Conservation (phyloP, 2,329 filamentous ascomycete genomes). For the Monilinia fructigena region DNA sequence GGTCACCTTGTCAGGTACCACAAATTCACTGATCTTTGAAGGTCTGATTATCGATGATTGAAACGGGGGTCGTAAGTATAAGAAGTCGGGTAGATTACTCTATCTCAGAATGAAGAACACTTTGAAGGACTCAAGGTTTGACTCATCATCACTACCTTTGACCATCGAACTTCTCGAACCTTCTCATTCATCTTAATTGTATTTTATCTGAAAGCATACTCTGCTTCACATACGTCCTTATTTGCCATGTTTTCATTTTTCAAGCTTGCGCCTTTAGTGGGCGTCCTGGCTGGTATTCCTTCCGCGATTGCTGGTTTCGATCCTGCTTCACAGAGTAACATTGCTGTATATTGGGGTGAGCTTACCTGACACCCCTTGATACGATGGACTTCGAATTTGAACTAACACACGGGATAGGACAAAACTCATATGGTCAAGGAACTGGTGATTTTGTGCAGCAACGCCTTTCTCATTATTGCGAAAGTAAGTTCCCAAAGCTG, state of each 20-base stretch:
- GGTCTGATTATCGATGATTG: background rate
- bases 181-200: background rate
- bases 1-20: background rate
- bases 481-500: conserved; percentile 45
- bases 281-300: conserved; percentile 39
- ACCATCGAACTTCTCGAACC: background rate
- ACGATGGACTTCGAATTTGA: background rate
- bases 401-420: conserved; percentile 42
- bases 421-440: conserved; percentile 58
- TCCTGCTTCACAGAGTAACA: conserved; percentile 49
- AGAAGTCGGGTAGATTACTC: background rate
- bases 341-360: conserved; percentile 67
- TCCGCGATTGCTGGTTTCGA: conserved; percentile 45
- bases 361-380: background rate
- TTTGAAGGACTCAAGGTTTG: background rate
- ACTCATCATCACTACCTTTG: background rate
- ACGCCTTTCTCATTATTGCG: conserved; percentile 57
- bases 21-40: background rate
- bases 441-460: conserved; percentile 50
- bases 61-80: background rate
- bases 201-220: background rate
- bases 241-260: background rate
- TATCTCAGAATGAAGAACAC: background rate
- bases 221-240: background rate
- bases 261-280: conserved; percentile 30